A percentile compares a stretch with the other conserved stretches of the same genome.
These are phyloP conservation scores for Cladosporium sp. DNA, from an alignment of 2,329 filamentous ascomycete species.

Conservation along the genomic window DNA sequence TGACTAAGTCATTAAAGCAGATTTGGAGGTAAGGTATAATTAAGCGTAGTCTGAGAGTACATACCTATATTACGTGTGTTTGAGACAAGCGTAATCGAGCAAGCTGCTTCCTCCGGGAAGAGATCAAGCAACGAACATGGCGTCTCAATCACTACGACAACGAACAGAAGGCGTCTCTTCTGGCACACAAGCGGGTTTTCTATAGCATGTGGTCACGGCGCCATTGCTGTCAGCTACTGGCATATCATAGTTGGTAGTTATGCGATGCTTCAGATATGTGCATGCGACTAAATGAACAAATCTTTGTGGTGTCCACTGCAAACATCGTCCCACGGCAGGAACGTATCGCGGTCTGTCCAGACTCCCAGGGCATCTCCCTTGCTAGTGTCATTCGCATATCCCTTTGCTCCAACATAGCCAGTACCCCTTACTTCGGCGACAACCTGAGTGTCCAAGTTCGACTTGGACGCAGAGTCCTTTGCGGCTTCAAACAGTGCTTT, in stretches of 20 bases:
- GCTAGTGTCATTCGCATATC: not conserved
- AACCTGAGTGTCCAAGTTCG: not conserved
- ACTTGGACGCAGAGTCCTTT: conserved; percentile 21
- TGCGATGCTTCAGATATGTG: not conserved
- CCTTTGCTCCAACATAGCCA: not conserved
- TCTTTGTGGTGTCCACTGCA: conserved; percentile 25
- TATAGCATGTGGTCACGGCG: no score
- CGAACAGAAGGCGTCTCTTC: no score
- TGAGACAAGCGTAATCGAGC: not conserved
- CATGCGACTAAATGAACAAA: conserved; percentile 18
- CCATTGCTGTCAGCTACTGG: no score
- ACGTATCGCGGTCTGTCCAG: conserved; percentile 26
- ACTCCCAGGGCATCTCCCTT: conserved; percentile 24
- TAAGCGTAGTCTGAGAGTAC: no score
- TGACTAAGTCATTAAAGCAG: not conserved
- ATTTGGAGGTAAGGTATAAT: no score
- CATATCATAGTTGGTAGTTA: not conserved
- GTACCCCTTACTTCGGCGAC: conserved; percentile 2
- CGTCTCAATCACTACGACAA: no score
- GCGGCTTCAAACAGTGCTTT: conserved; percentile 25
- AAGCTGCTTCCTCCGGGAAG: no score
- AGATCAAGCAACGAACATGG: no score
- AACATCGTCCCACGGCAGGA: conserved; percentile 26
- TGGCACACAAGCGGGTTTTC: no score
- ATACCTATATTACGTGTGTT: no score